These are phyloP conservation scores for Rutstroemia sp. DNA, from an alignment of 2,329 filamentous ascomycete genomes.

Conservation along the genomic window DNA sequence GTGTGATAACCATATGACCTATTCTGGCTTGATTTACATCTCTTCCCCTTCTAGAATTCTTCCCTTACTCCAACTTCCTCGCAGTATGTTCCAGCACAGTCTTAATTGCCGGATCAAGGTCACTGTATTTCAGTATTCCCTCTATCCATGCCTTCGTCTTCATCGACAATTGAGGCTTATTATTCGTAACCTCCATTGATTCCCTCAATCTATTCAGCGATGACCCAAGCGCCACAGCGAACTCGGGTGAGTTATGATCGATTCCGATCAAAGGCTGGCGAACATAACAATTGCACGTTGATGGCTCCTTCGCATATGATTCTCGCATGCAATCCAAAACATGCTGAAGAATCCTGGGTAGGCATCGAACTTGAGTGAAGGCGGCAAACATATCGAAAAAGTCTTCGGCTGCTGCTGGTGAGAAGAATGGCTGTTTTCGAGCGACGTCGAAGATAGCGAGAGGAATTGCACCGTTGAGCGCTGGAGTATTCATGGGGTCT, in stretches of 20 bases:
- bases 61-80: conserved; percentile 20
- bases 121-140: conserved; percentile 39
- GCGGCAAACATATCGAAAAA: conserved; percentile 76
- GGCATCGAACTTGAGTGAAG: conserved; percentile 60
- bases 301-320: conserved; percentile 50
- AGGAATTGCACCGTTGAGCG: conserved; percentile 87
- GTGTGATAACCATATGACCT: not conserved
- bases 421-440: conserved; percentile 67
- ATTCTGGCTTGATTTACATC: not conserved
- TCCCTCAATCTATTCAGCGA: conserved; percentile 56
- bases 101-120: conserved; percentile 48
- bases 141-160: conserved; percentile 50
- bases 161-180: conserved; percentile 38
- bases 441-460: conserved; percentile 85
- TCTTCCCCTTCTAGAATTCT: not conserved
- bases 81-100: conserved; percentile 45
- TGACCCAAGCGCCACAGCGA: conserved; percentile 62
- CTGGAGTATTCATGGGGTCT: conserved; percentile 54
- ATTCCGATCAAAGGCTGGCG: conserved; percentile 63
- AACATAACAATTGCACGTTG: conserved; percentile 64
- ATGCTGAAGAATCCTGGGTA: conserved; percentile 62
- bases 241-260: conserved; percentile 55
- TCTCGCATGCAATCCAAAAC: conserved; percentile 59
- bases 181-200: conserved; percentile 36
- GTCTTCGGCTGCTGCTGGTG: conserved; percentile 55